Conservation (phyloP, 129 eudicot genomes). For the Daucus carota region DNA sequence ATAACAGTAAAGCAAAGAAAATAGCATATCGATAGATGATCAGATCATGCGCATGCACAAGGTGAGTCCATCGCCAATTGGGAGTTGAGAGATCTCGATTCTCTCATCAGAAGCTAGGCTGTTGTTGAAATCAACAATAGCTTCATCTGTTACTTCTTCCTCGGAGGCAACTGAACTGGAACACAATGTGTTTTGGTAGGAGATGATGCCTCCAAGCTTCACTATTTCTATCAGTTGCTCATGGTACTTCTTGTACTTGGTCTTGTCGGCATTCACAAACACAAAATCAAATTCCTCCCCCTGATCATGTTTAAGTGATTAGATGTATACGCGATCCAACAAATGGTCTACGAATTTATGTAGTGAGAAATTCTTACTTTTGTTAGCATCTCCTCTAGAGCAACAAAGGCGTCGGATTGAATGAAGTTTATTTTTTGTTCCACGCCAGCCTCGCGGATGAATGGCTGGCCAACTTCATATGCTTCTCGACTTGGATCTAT, state of each 20-base stretch:
- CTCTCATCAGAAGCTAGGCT: constrained; percentile 12
- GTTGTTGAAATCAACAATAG: background rate
- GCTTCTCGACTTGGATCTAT: constrained; percentile 16
- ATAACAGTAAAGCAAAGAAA: too few species aligned
- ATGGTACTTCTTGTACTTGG: constrained; percentile 14
- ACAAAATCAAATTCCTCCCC: constrained; percentile 16
- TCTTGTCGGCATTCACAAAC: constrained; percentile 21
- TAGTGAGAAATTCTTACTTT: background rate
- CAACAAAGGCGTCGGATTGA: background rate
- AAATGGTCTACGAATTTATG: background rate
- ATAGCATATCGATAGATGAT: background rate
- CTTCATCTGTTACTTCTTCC: background rate
- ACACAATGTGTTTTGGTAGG: constrained; percentile 26
- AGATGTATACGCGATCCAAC: background rate
- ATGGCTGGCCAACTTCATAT: constrained; percentile 18
- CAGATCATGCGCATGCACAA: constrained; percentile 21
- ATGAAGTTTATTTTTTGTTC: constrained; percentile 23
- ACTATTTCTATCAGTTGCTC: constrained; percentile 17
- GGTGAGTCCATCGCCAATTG: constrained; percentile 24
- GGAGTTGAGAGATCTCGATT: constrained; percentile 14
- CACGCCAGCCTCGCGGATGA: constrained; percentile 19
- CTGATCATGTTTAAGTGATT: background rate
- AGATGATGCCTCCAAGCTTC: constrained; percentile 20
- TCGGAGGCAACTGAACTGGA: constrained; percentile 9
- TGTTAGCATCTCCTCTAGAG: constrained; percentile 7